Evolutionary conservation across 2,329 filamentous ascomycete genomes (phyloP), one percentile per base, ranked within the genome.

Genomic region (Atkinsonella texensis): DNA sequence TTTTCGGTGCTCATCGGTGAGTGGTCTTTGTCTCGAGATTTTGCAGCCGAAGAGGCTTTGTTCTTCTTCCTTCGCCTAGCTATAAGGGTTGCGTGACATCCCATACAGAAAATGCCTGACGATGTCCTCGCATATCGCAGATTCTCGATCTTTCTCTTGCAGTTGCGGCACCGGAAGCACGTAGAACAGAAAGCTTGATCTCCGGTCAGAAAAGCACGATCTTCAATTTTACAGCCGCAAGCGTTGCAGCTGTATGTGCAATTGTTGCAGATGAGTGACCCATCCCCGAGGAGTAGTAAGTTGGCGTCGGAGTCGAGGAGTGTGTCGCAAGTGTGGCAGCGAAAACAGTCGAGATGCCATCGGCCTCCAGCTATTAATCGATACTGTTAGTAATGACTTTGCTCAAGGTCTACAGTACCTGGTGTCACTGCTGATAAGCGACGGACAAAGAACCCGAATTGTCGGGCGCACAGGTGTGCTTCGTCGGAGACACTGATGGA

Each of bases 71-170:
- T 80, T 57, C 91, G 80, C 56, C 91, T 79, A 48, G 91, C 89
- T 89, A 97, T 97, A 50, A 98, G 72, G 31, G 89, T 93, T 69
- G 98, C 93, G 65, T 98, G 93, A 66, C 93, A 98, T 63, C 85
- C 89, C 93, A 98, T 98, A 72, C 93, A 98, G 66, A 98, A 97
- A 60, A 98, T 98, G 54, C 93, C 93, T 69, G 97, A 93, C 8
- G 91, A 96, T 1, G 93, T 98, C 63, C 93, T 83, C 51, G 93
- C 93, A 80, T 97, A 98, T 66, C 91, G 84, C 57, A 98, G 76
- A 66, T 98, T 98, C 70, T 98, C 93, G 55, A 98, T 98, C 74
- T 96, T 96, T 66, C 87, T 83, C 74, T 97, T 98, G 76, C 93
- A 98, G 68, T 97, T 98, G 61, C 93, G 81, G 72, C 93, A 98